Conservation (phyloP, 2,329 filamentous ascomycete genomes). For the Epichloe amarillans region DNA sequence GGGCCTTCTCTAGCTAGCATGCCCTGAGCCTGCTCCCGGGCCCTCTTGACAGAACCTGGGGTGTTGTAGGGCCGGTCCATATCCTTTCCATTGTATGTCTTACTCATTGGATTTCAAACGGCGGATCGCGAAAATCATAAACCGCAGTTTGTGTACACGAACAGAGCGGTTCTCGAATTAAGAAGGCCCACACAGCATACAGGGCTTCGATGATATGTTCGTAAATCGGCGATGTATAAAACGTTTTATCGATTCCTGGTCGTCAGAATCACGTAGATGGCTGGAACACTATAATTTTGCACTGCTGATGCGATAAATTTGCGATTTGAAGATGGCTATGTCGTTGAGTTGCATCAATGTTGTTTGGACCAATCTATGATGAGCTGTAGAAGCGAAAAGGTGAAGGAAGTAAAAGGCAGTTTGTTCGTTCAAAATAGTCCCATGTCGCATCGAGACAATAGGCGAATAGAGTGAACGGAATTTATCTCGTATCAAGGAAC, state of each 20-base stretch:
- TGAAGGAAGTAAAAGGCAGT: not conserved
- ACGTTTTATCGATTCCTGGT: not conserved
- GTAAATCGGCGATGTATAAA: constrained; percentile 1
- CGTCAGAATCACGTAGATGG: not conserved
- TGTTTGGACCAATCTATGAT: not conserved
- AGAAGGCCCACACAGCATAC: not conserved
- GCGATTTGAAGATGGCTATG: not conserved
- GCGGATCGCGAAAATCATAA: not conserved
- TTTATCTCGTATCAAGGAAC: not conserved
- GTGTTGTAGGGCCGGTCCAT: constrained; percentile 32
- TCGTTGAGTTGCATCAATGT: constrained; percentile 5
- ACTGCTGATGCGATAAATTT: constrained; percentile 4
- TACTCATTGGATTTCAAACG: constrained; percentile 35
- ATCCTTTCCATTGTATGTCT: constrained; percentile 38
- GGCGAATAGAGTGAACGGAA: not conserved
- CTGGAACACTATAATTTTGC: not conserved
- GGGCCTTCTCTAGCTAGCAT: constrained; percentile 17
- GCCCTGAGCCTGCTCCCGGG: constrained; percentile 38
- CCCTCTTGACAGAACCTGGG: constrained; percentile 39
- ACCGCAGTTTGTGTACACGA: not conserved
- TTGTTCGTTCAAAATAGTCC: not conserved
- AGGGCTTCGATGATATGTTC: constrained; percentile 4
- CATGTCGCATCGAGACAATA: constrained; percentile 1
- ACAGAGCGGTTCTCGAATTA: not conserved
- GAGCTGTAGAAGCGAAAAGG: not conserved